Percentiles rank a stretch among this genome's conserved stretches.
These are phyloP conservation scores for Tolypocladium ophioglossoides DNA, from an alignment of 2,329 filamentous ascomycete species.

Conservation along the genomic window DNA sequence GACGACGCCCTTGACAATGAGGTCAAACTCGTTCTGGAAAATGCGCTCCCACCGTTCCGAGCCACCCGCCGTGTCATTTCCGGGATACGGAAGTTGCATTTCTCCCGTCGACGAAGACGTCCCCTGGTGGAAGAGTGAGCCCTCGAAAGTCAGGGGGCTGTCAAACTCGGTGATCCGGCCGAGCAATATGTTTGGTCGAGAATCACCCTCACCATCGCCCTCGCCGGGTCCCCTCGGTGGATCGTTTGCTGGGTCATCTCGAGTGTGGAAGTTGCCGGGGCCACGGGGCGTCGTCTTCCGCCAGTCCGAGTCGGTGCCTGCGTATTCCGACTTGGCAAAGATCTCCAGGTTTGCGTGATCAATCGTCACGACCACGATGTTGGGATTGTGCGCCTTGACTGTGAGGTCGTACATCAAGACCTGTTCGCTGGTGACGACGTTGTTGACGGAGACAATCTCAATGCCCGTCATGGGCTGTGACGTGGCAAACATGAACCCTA, in stretches of 20 bases:
- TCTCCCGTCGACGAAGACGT: conserved; percentile 68
- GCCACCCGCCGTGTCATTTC: conserved; percentile 81
- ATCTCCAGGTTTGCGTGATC: conserved; percentile 82
- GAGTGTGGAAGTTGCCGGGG: conserved; percentile 13
- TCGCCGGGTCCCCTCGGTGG: conserved; percentile 21
- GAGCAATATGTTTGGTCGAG: conserved; percentile 72
- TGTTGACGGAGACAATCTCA: conserved; percentile 68
- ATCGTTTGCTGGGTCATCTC: conserved; percentile 24
- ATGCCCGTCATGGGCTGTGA: conserved; percentile 79
- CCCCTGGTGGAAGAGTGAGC: conserved; percentile 72
- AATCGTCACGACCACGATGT: conserved; percentile 79
- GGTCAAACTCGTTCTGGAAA: conserved; percentile 81
- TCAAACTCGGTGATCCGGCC: conserved; percentile 82
- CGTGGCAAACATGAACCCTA: conserved; percentile 83
- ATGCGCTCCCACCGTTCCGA: conserved; percentile 84
- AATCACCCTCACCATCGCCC: conserved; percentile 49
- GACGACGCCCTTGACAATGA: conserved; percentile 83
- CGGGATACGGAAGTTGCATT: conserved; percentile 70
- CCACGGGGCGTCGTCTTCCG: conserved; percentile 30
- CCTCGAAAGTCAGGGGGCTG: conserved; percentile 79
- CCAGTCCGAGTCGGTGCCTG: conserved; percentile 58
- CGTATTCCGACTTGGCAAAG: conserved; percentile 87
- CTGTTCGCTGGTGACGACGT: conserved; percentile 86
- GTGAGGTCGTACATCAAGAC: conserved; percentile 90
- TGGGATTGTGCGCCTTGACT: conserved; percentile 83